A percentile compares a stretch with the other conserved stretches of the same genome.
phyloP scores from a whole-genome alignment of 345 rosid species.

The Lagerstroemia speciosa region DNA sequence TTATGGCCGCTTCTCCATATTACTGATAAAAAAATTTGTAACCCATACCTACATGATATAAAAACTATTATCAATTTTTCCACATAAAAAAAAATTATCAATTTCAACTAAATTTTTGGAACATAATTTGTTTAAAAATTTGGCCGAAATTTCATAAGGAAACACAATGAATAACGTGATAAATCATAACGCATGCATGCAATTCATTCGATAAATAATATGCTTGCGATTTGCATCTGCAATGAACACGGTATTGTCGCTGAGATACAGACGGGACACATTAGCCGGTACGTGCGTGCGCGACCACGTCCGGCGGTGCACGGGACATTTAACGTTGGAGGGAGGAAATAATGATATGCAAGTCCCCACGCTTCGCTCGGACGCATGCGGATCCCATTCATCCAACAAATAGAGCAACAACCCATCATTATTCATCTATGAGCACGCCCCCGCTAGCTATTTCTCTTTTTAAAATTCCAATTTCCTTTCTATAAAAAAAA shows the following conservation, averaged over 20 bases:
- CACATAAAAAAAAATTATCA: no score
- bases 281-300: not conserved
- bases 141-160: no score
- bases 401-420: not conserved
- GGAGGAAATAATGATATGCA: not conserved
- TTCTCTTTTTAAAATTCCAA: not conserved
- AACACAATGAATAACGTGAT: no score
- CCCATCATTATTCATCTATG: not conserved
- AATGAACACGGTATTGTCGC: not conserved
- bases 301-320: not conserved
- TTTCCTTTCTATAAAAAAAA: not conserved
- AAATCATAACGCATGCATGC: no score
- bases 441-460: not conserved
- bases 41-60: no score
- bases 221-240: no score
- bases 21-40: no score
- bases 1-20: no score
- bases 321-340: not conserved
- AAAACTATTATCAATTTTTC: no score
- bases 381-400: not conserved
- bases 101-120: no score
- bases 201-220: no score
- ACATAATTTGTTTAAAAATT: no score
- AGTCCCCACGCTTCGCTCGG: not conserved
- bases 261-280: not conserved